These are phyloP conservation scores for Mastigamoeba balamuthi DNA, from an alignment of 78 protist species.

Conservation along the genomic window DNA sequence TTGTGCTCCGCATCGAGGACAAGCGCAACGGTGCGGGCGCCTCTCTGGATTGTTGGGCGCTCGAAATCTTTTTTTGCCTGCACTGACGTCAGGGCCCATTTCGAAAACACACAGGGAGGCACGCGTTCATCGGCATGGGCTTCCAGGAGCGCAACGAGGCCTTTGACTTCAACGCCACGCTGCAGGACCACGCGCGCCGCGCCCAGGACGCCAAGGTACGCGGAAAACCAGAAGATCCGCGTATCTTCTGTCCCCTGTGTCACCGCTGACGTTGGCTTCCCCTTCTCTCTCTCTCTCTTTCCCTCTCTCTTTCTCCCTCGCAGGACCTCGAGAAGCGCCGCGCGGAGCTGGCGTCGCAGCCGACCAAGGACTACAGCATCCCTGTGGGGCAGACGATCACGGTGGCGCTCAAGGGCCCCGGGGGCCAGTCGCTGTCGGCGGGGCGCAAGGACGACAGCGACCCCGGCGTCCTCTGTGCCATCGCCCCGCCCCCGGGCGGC, in stretches of 20 bases:
- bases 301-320: too few relatives aligned
- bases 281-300: too few relatives aligned
- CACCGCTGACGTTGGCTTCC: too few relatives aligned
- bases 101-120: constrained; percentile 10
- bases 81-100: too few relatives aligned
- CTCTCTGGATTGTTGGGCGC: neutral
- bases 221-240: too few relatives aligned
- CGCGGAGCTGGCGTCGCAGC: neutral
- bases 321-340: too few relatives aligned
- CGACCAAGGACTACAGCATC: neutral
- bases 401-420: neutral
- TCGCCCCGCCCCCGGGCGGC: too few relatives aligned
- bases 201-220: too few relatives aligned
- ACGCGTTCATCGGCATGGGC: constrained; percentile 62
- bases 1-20: constrained; percentile 56
- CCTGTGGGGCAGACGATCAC: neutral
- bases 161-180: constrained; percentile 55
- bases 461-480: too few relatives aligned
- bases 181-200: constrained; percentile 48
- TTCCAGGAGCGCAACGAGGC: constrained; percentile 62
- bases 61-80: neutral
- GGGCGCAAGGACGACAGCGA: too few relatives aligned
- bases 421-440: too few relatives aligned
- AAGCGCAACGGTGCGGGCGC: neutral
- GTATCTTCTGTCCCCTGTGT: too few relatives aligned